Percentiles rank a stretch among this genome's conserved stretches.
Evolutionary conservation across 305 asterid species (phyloP).

Genomic region (Rubia tinctorum): DNA sequence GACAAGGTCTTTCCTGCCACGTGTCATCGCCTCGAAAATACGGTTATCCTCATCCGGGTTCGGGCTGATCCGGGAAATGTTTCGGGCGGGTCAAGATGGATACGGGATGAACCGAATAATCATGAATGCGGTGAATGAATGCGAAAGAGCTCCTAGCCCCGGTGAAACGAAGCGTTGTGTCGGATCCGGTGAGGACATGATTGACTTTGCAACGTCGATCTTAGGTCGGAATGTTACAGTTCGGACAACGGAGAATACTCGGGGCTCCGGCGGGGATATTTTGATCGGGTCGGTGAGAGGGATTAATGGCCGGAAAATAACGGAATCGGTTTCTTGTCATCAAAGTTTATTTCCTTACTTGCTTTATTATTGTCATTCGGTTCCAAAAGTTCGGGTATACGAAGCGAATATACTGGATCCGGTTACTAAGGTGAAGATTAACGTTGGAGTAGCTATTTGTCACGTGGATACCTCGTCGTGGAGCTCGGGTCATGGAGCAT

Average conservation of each 20-base stretch:
- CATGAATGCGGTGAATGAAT: conserved; percentile 40
- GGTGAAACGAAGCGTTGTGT: conserved; percentile 77
- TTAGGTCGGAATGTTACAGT: conserved; percentile 55
- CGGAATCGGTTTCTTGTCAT: conserved; percentile 78
- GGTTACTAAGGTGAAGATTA: conserved; percentile 40
- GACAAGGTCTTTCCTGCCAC: no score
- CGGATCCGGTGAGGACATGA: conserved; percentile 69
- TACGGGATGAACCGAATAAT: conserved; percentile 45
- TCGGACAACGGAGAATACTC: conserved; percentile 48
- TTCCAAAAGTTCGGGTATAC: conserved; percentile 82
- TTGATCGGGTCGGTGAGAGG: conserved; percentile 49
- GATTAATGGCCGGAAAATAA: conserved; percentile 58
- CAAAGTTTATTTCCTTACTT: conserved; percentile 74
- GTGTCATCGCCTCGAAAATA: no score
- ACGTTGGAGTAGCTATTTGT: conserved; percentile 75
- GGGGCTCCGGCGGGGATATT: conserved; percentile 40
- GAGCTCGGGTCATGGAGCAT: conserved; percentile 83
- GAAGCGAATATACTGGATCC: conserved; percentile 73
- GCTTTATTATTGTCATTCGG: conserved; percentile 84
- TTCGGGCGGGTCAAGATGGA: conserved; percentile 46
- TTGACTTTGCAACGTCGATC: conserved; percentile 70
- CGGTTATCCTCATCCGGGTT: no score
- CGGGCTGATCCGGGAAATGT: no score
- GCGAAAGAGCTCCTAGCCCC: conserved; percentile 61
- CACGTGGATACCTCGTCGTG: conserved; percentile 75